Evolutionary conservation across 23 red algal genomes (phyloP), one percentile per base, ranked within the genome.

Genomic region (Agarophyton chilense): DNA sequence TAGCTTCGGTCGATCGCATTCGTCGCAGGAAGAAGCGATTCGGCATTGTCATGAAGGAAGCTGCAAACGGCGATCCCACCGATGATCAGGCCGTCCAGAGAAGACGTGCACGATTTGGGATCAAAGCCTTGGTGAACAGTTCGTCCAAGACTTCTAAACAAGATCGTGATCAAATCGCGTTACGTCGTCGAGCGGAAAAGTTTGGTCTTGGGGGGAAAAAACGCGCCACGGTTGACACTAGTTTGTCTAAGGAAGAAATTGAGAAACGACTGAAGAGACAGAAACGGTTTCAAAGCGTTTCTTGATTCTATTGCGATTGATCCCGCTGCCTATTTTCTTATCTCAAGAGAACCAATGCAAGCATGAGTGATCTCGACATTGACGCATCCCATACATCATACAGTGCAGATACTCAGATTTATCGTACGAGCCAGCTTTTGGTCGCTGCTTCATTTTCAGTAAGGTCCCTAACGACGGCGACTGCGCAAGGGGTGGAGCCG

Each of bases 91-190:
- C 51, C 1, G 50, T 89, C 9, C 67, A 32, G 38, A 77, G 46
- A 52, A 66, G 85, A 31, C 63, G 67, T 55, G 53, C 73, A 26
- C 85, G 85, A 10, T 89, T 89, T 79, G 85, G 85, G 4, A 46
- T 28, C n/a, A 22, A 68, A 36, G 33, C 63, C 31, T 14, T 29
- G 9, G 34, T 43, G 41, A 43, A 44, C 57, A 83, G 66, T 34
- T 62, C 79, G 52, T n/a, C 49, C 4, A 86, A 86, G 33, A 13
- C 52, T 43, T 58, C 61, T 7, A 38, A 86, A 4, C 42, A 53
- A 25, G n/a, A 72, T 2, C 47, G 57, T 33, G 41, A 68, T 40
- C 39, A 86, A 55, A 64, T 41, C 9, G 60, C 64, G 38, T 68
- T 68, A 45, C 60, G 64, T 34, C 60, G 82, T 22, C 82, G 82